Base-by-base conservation (phyloP, 345 rosid genomes). In the Aquilaria sinensis region DNA sequence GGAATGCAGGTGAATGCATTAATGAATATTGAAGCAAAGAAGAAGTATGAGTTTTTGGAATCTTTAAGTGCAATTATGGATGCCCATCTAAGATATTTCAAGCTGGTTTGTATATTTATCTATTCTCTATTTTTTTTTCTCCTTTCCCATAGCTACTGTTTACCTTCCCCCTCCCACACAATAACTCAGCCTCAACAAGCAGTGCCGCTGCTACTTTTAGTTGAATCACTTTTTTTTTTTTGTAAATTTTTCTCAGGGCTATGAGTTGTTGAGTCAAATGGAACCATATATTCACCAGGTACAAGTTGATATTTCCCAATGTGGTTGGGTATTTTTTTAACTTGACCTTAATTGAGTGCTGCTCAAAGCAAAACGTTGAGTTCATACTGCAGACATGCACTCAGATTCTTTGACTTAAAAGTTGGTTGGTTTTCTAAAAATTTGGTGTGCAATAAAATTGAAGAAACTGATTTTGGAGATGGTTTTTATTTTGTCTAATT, bases 271-370 rank as follows among this genome's bases (percentile, higher is more conserved):
- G 62, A 81, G 83, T 74, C 90, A 88, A 59, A 64, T 86, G 72
- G 96, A 86, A 75, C 96, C 97, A 69, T 91, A 72, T 63, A 81
- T 91, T 71, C 88, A 88, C 70, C 89, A 88, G 93, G 97, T 91
- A 78, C 63, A 56, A 47, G 57, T 37, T 31, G 58, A 43, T 30
- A 12, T 49, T 52, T 10, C 15, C 43, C 5, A 37, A 37, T 37
- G 8, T 3, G 43, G 8, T 43, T 4, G 8, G 43, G 43, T 37
- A 2, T 37, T 9, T 37, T 37, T 9, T 37, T 37, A 23, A 37
- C 0, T 37, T 37, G 5, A 37, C 5, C 8, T 37, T 37, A 9
- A 5, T 37, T 37, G 1, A 5, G 5, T 37, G 43, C 8, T 37
- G 5, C 43, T 37, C 8, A 37, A 5, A 5, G 43, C 4, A 37